These are phyloP conservation scores for Paramecium sexaurelia DNA, from an alignment of 73 alveolate species.

Conservation along the genomic window DNA sequence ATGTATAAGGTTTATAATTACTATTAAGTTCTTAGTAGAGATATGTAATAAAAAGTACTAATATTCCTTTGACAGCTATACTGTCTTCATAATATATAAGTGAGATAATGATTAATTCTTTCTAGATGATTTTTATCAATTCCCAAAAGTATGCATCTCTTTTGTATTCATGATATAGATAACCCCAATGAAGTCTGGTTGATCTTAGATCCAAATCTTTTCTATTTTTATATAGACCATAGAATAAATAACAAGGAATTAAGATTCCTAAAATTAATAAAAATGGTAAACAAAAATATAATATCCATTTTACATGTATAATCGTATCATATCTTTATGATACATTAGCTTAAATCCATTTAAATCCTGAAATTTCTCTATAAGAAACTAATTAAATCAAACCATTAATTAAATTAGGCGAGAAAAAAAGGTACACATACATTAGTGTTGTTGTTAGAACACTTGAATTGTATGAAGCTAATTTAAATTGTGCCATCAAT, in stretches of 20 bases:
- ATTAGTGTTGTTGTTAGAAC: not conserved
- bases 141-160: constrained; percentile 13
- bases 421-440: not conserved
- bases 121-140: not conserved
- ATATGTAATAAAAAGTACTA: not conserved
- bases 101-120: not conserved
- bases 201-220: not conserved
- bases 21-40: not conserved
- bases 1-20: not conserved
- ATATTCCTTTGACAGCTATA: constrained; percentile 29
- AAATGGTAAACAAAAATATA: not conserved
- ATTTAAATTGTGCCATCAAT: not conserved
- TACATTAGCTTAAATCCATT: constrained; percentile 38
- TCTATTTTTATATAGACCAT: not conserved
- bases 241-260: not conserved
- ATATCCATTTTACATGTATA: not conserved
- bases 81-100: not conserved
- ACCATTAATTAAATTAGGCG: not conserved
- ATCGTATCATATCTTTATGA: not conserved
- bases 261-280: not conserved
- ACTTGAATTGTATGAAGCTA: not conserved
- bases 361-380: not conserved
- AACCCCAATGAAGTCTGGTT: constrained; percentile 5
- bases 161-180: constrained; percentile 6
- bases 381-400: not conserved